A percentile compares a stretch with the other conserved stretches of the same genome.
Evolutionary conservation across 805 yeast species (phyloP).

Genomic region (Yamadazyma takamatsuzukensis): DNA sequence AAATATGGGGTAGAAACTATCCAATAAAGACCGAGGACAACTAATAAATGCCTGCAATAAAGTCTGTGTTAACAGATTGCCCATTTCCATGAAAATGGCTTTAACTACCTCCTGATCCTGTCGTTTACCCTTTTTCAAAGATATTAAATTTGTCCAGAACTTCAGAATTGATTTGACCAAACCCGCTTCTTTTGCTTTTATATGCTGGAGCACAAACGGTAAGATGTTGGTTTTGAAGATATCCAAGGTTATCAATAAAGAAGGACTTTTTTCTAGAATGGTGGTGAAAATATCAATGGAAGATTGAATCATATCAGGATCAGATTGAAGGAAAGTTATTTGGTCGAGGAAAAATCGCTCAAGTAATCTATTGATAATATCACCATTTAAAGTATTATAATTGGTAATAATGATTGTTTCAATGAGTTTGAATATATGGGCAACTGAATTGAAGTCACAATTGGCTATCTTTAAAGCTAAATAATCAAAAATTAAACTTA

Average conservation of each 20-base stretch:
- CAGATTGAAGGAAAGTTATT: slow-evolving; percentile 33
- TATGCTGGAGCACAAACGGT: slow-evolving; percentile 32
- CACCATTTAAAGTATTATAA: slow-evolving; percentile 24
- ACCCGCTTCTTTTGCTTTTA: slow-evolving; percentile 50
- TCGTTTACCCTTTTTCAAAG: slow-evolving; percentile 43
- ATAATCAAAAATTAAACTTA: slow-evolving; percentile 38
- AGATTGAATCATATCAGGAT: slow-evolving; percentile 58
- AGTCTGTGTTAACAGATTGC: slow-evolving; percentile 23
- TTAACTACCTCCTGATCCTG: slow-evolving; percentile 35
- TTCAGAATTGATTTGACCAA: slow-evolving; percentile 48
- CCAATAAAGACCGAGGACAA: slow-evolving; percentile 58
- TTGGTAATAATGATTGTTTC: slow-evolving; percentile 42
- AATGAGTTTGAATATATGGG: slow-evolving; percentile 42
- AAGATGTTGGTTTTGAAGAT: slow-evolving; percentile 22
- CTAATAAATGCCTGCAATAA: slow-evolving; percentile 33
- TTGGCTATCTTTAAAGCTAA: slow-evolving; percentile 27
- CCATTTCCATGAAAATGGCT: no score
- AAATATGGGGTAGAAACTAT: slow-evolving; percentile 51
- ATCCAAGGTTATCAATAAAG: slow-evolving; percentile 35
- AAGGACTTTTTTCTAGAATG: slow-evolving; percentile 47
- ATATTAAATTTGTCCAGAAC: slow-evolving; percentile 53
- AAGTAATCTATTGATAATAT: slow-evolving; percentile 33
- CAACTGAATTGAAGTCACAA: slow-evolving; percentile 32
- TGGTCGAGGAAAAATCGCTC: slow-evolving; percentile 34
- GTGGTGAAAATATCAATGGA: slow-evolving; percentile 50